Evolutionary conservation across 768 basidiomycete genomes (phyloP), one percentile per base, ranked within the genome.

Genomic region (Mycena vulgaris): DNA sequence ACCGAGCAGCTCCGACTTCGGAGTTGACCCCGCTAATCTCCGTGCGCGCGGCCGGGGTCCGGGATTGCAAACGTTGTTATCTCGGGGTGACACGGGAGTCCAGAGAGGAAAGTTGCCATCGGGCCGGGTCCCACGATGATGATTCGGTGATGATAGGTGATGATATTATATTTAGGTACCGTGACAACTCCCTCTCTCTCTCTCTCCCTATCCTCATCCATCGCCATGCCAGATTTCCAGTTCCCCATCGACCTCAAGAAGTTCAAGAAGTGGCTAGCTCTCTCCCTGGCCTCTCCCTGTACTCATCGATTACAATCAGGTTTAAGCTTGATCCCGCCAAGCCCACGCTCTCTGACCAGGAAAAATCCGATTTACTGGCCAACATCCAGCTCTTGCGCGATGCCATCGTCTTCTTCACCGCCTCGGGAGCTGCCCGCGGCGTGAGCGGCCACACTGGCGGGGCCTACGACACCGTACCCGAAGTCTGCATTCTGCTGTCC

Each of bases 381-480:
- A 96, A 96, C 80, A 93, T 95, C 75, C 89, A 92, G 77, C 85
- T 96, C 31, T 84, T 95, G 69, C 91, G 95, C 59, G 95, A 96
- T 89, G 90, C 87, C 9, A 94, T 96, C 72, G 90, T 96, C 28
- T 83, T 94, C 52, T 96, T 96, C 81, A 96, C 95, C 0, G 92
- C 95, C 7, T 92, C 93, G 10, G 95, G 93, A 61, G 90, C 93
- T 57, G 95, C 95, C 5, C 86, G 95, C 48, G 95, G 95, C 56
- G 93, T 95, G 48, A 93, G 93, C 74, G 95, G 95, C 37, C 95
- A 96, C 80, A 95, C 93, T 75, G 93, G 90, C 68, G 90, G 90
- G 68, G 89, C 90, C 5, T 92, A 86, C 70, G 90, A 92, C 71
- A 96, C 95, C 27, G 92, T 94, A 19, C 95, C 95, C 3, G 95